phyloP scores from a whole-genome alignment of 495 filamentous ascomycete species.

The Arthonia radiata region DNA sequence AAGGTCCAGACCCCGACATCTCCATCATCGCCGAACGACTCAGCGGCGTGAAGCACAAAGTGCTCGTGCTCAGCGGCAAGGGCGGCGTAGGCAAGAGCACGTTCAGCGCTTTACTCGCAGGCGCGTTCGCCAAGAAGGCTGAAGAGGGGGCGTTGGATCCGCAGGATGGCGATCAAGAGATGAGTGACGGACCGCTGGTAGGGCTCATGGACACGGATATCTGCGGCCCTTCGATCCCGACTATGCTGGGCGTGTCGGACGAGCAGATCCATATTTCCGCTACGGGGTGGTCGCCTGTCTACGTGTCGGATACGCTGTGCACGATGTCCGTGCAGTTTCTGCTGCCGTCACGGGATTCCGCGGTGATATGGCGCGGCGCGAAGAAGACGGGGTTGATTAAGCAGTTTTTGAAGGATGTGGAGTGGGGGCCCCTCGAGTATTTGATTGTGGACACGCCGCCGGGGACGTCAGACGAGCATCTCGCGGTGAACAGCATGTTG shows the following conservation, averaged over 20 bases:
- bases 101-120: slow-evolving; percentile 63
- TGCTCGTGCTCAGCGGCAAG: slow-evolving; percentile 80
- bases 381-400: slow-evolving; percentile 99
- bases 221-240: slow-evolving; percentile 78
- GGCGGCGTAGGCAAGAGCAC: slow-evolving; percentile 93
- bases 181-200: no score
- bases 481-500: slow-evolving; percentile 69
- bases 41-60: slow-evolving; percentile 61
- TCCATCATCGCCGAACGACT: slow-evolving; percentile 66
- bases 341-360: slow-evolving; percentile 76
- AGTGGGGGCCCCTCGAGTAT: slow-evolving; percentile 89
- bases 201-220: slow-evolving; percentile 96
- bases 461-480: slow-evolving; percentile 82
- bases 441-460: slow-evolving; percentile 87
- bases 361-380: slow-evolving; percentile 86
- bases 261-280: slow-evolving; percentile 76
- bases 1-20: slow-evolving; percentile 88
- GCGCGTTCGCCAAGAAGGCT: slow-evolving; percentile 60
- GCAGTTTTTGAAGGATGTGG: slow-evolving; percentile 88
- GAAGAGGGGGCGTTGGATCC: no score
- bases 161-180: no score
- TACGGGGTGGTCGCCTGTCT: slow-evolving; percentile 76
- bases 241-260: slow-evolving; percentile 90
- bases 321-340: slow-evolving; percentile 97
- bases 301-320: slow-evolving; percentile 72